Base-by-base conservation (phyloP, 1,284 basidiomycete genomes). In the Xerocomus nothofagi region DNA sequence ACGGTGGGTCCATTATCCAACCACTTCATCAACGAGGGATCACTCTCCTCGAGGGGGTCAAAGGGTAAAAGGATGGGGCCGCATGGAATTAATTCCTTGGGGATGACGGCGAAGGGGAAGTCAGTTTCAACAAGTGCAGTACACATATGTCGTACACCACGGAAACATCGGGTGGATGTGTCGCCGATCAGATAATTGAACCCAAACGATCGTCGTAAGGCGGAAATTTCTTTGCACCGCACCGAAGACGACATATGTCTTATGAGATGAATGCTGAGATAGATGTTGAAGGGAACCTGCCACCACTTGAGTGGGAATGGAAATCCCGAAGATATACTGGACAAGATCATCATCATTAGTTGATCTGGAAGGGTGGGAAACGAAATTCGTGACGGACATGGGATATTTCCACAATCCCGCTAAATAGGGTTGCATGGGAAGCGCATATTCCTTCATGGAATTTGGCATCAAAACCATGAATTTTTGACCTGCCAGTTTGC, bases 11-110 rank as follows among this genome's bases (percentile, higher is more conserved):
- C 54, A 2, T 56, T 53, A 23, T 54, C 43, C 18, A 54, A 18
- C 54, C 54, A 54, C 30, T 56, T 42, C 34, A 11, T 34, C 43
- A 55, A 8, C 4, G 8, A 39, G 1, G 54, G 36, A 20, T 55
- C 50, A 15, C 39, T 52, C 43, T 56, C 36, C 29, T 40, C 33
- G 4, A 57, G 20, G 3, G 49, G 31, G 11, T 47, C 49, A 36
- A 53, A 55, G 24, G 52, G 53, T 14, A 51, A 23, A n/a, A 55
- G 9, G 20, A 55, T 55, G 14, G 52, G 52, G 3, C 52, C 52
- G 2, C 52, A 51, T 3, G 33, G 41, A n/a, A 20, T 9, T 23
- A 55, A 6, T 2, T 55, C 7, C 14, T 37, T 6, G 4, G 53
- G 52, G 8, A 54, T 27, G 32, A 54, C 3, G 1, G 36, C 9